Conservation (phyloP, 148 eudicot genomes). For the Rhododendron ovatum region DNA sequence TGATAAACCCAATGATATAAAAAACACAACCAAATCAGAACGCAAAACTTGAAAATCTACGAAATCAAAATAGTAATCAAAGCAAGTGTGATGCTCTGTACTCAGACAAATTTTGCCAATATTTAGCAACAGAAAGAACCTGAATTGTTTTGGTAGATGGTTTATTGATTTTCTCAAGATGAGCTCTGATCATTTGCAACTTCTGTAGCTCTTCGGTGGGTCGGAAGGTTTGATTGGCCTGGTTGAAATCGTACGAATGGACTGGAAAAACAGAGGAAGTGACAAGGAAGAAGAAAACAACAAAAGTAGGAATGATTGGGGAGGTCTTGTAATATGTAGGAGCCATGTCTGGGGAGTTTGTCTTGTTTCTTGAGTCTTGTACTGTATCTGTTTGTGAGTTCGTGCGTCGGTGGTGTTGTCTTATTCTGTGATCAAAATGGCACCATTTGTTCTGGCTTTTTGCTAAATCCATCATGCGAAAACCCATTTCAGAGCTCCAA, state of each 20-base stretch:
- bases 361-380: slow-evolving; percentile 19
- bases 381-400: slow-evolving; percentile 24
- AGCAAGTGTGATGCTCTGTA: too few relatives aligned
- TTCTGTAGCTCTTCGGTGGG: slow-evolving; percentile 40
- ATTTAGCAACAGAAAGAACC: slow-evolving; percentile 22
- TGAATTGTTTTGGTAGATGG: slow-evolving; percentile 74
- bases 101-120: too few relatives aligned
- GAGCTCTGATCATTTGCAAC: slow-evolving; percentile 47
- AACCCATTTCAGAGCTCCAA: slow-evolving; percentile 14
- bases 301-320: slow-evolving; percentile 48
- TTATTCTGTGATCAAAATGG: slow-evolving; percentile 35
- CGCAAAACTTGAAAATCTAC: too few relatives aligned
- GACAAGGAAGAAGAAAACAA: slow-evolving; percentile 43
- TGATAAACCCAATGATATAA: too few relatives aligned
- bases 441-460: slow-evolving; percentile 10
- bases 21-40: too few relatives aligned
- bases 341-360: slow-evolving; percentile 22
- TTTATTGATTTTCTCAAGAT: slow-evolving; percentile 78
- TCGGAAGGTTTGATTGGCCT: slow-evolving; percentile 33
- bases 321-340: slow-evolving; percentile 24
- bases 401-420: slow-evolving; percentile 37
- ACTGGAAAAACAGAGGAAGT: slow-evolving; percentile 36
- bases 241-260: slow-evolving; percentile 16
- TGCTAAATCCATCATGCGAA: neutral
- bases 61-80: too few relatives aligned